Conservation (phyloP, 306 rosid species). For the Cyamopsis tetragonoloba region DNA sequence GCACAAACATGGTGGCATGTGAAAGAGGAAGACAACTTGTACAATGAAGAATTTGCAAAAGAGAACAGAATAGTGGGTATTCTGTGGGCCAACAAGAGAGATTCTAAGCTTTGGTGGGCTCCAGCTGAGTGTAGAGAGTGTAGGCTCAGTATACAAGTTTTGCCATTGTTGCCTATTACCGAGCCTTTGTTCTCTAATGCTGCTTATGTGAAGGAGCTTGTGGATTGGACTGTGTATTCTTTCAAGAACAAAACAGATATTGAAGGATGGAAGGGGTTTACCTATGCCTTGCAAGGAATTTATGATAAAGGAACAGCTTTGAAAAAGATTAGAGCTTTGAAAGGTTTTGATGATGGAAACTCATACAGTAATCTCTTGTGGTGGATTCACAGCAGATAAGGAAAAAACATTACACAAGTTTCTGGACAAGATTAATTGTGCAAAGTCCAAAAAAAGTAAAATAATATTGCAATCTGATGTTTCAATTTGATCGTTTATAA, state of each 20-base stretch:
- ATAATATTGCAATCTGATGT: not conserved
- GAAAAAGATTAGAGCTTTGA: constrained; percentile 52
- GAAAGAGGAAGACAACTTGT: too few relatives aligned
- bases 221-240: constrained; percentile 71
- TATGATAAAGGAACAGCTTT: constrained; percentile 56
- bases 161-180: constrained; percentile 67
- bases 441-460: not conserved
- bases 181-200: constrained; percentile 63
- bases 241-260: constrained; percentile 52
- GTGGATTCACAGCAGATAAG: constrained; percentile 85
- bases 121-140: too few relatives aligned
- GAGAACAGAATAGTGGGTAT: too few relatives aligned
- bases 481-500: not conserved
- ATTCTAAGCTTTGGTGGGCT: too few relatives aligned
- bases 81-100: too few relatives aligned
- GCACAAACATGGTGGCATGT: constrained; percentile 78
- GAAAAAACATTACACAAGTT: not conserved
- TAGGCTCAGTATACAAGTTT: constrained; percentile 71
- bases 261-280: constrained; percentile 91
- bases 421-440: not conserved
- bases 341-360: constrained; percentile 79
- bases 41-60: too few relatives aligned
- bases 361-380: constrained; percentile 75
- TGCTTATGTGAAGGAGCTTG: constrained; percentile 61
- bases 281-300: constrained; percentile 69